Evolutionary conservation across 805 yeast genomes (phyloP).

Genomic region (Debaryomyces hansenii): DNA sequence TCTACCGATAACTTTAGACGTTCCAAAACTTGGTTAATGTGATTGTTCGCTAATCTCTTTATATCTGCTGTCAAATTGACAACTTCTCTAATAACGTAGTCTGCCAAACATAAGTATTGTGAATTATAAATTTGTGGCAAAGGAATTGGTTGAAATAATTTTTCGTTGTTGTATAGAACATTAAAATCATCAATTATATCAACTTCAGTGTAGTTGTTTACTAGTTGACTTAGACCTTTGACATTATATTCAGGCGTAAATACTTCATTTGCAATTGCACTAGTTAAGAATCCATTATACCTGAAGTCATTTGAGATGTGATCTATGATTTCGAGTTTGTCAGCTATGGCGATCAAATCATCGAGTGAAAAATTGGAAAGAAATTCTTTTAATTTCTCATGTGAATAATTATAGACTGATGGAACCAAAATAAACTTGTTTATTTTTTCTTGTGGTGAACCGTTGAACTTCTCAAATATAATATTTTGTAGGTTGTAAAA

Average conservation of each 20-base stretch:
- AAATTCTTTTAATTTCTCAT: conserved; percentile 2
- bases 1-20: conserved; percentile 13
- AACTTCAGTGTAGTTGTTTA: not conserved
- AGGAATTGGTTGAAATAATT: not conserved
- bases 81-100: conserved; percentile 3
- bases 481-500: conserved; percentile 6
- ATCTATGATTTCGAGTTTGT: not conserved
- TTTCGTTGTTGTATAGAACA: not conserved
- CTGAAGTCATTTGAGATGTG: not conserved
- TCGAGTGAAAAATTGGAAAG: conserved; percentile 3
- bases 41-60: conserved; percentile 8
- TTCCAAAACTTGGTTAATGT: conserved; percentile 16
- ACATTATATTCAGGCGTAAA: not conserved
- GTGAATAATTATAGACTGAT: conserved; percentile 7
- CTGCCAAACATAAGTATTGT: conserved; percentile 6
- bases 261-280: not conserved
- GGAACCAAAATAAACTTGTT: conserved; percentile 8
- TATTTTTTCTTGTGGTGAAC: not conserved
- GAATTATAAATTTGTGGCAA: not conserved
- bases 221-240: not conserved
- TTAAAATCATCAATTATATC: conserved; percentile 3
- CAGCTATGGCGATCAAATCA: conserved; percentile 2
- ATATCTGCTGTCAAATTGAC: not conserved
- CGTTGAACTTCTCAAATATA: conserved; percentile 1
- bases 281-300: not conserved